These are phyloP conservation scores for Fusarium nurragi DNA, from an alignment of 2,329 filamentous ascomycete genomes.

Conservation along the genomic window DNA sequence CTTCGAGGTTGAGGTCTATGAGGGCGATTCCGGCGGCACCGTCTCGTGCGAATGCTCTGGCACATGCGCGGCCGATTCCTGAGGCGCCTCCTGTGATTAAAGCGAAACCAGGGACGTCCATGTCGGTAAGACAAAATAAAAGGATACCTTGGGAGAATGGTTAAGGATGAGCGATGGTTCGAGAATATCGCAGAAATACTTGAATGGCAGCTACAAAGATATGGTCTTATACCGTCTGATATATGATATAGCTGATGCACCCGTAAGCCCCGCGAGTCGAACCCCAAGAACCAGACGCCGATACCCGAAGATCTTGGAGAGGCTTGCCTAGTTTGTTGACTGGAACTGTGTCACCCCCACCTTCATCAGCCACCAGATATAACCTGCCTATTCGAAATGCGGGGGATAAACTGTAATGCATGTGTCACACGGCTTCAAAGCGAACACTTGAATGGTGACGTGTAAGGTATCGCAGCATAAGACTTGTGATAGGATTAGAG, in stretches of 20 bases:
- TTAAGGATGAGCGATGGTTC: rapidly evolving
- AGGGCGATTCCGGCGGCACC: slow-evolving; percentile 44
- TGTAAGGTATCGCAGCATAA: background rate
- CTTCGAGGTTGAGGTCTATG: slow-evolving; percentile 41
- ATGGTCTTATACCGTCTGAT: background rate
- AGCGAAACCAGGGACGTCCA: slow-evolving; percentile 47
- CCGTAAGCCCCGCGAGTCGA: rapidly evolving
- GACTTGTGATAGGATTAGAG: background rate
- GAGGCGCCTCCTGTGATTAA: slow-evolving; percentile 47
- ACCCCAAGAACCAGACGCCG: background rate
- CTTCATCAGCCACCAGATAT: slow-evolving; percentile 4
- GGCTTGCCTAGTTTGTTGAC: slow-evolving; percentile 9
- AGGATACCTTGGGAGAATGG: rapidly evolving
- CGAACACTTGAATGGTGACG: background rate
- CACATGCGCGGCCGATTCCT: slow-evolving; percentile 47
- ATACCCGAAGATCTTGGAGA: slow-evolving; percentile 8
- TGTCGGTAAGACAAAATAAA: rapidly evolving
- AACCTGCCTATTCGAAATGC: slow-evolving; percentile 22
- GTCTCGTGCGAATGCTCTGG: slow-evolving; percentile 43
- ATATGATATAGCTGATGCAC: rapidly evolving
- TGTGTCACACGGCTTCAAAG: background rate
- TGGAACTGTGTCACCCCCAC: background rate
- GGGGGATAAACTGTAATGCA: background rate
- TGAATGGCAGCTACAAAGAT: background rate
- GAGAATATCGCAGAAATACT: rapidly evolving